A percentile compares a stretch with the other conserved stretches of the same genome.
Evolutionary conservation across 169 alveolate genomes (phyloP).

Genomic region (Cryptosporidium muris): DNA sequence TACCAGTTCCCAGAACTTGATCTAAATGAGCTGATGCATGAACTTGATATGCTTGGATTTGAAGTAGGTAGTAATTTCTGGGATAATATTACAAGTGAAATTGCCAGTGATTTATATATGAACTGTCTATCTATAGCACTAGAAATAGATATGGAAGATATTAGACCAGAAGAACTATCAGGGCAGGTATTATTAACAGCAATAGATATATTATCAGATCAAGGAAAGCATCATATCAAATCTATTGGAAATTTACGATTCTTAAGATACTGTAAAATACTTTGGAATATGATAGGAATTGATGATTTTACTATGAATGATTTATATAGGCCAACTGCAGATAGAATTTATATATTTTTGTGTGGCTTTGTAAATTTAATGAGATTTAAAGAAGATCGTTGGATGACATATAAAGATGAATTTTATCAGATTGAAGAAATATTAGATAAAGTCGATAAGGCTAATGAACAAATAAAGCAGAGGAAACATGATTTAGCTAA

Average conservation of each 20-base stretch:
- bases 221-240: constrained; percentile 47
- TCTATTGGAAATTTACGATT: constrained; percentile 68
- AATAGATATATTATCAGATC: constrained; percentile 55
- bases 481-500: constrained; percentile 49
- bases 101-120: constrained; percentile 58
- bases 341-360: constrained; percentile 40
- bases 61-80: constrained; percentile 59
- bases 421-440: constrained; percentile 58
- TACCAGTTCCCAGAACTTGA: constrained; percentile 68
- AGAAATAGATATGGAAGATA: constrained; percentile 65
- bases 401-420: constrained; percentile 64
- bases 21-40: constrained; percentile 54
- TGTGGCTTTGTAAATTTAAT: constrained; percentile 69
- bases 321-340: constrained; percentile 63
- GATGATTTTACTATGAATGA: constrained; percentile 68
- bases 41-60: constrained; percentile 63
- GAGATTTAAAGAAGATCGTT: constrained; percentile 68
- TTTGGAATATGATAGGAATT: constrained; percentile 64
- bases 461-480: constrained; percentile 61
- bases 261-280: constrained; percentile 44
- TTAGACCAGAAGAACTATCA: constrained; percentile 45
- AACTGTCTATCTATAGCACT: constrained; percentile 61
- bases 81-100: constrained; percentile 53
- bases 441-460: constrained; percentile 44
- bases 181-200: constrained; percentile 55